Base-by-base conservation (phyloP, 495 filamentous ascomycete genomes). In the Penicillium angulare region DNA sequence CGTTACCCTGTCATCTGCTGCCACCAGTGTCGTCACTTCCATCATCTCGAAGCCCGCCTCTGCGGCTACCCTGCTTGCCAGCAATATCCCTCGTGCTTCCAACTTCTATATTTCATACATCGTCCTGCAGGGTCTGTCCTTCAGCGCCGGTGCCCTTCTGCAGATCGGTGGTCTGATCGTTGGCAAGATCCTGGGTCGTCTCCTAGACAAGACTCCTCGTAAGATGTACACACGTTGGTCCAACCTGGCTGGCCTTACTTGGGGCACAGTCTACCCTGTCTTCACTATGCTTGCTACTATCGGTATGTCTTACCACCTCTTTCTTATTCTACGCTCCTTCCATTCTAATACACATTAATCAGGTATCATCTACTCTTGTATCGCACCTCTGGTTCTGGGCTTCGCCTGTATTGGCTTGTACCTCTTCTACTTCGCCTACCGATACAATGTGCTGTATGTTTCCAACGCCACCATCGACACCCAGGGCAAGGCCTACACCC, bases 81-180 rank as follows among this genome's bases (percentile, higher is more conserved):
- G 73, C 13, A 86, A 87, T 49, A 71, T 97, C 9, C 93, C 93
- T 7, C 83, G 76, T 45, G 81, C 88, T 3, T 91, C 90, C 56
- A 97, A 95, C 72, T 91, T 98, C 69, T 98, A 95, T 71, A 86
- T 97, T 43, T 86, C 88, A 0, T 98, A 95, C 73, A 92, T 98
- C 62, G 86, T 97, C 58, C 78, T 98, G 22, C 92, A 97, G 68
- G 93, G 93, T 41, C 71, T 98, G 50, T 86, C 86, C n/a, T 82
- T 96, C 57, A 86, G 87, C 40, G 76, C 89, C 0, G 79, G 84
- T 47, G 79, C 86, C 3, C 68, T 98, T 23, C 77, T 93, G 16
- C 88, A 93, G 61, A 81, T 93, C 18, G 79, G 77, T 29, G 90
- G 90, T 7, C 79, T 96, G 57, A 73, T 92, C 57, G 50, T 96